Evolutionary conservation across 1,284 basidiomycete genomes (phyloP).

Genomic region (Fomitopsis betulina): DNA sequence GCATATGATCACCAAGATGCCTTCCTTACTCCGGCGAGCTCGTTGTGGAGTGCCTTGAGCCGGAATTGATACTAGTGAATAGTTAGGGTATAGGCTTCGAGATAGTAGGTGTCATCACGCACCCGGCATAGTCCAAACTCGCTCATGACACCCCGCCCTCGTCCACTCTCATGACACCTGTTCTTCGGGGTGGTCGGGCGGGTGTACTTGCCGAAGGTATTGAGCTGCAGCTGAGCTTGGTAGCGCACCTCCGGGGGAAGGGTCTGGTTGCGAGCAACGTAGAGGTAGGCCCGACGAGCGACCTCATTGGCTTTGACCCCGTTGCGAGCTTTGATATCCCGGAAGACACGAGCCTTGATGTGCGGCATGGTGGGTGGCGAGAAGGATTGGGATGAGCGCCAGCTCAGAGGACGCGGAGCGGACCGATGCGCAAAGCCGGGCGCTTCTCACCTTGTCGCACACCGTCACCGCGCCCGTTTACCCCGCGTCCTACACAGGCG

Average conservation of each 20-base stretch:
- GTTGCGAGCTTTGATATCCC: constrained; percentile 74
- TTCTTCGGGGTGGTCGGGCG: constrained; percentile 85
- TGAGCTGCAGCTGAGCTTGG: constrained; percentile 94
- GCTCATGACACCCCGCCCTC: constrained; percentile 82
- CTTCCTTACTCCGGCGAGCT: constrained; percentile 85
- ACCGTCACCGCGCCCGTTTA: constrained; percentile 7
- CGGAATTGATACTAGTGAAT: constrained; percentile 80
- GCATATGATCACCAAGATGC: constrained; percentile 63
- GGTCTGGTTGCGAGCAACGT: constrained; percentile 84
- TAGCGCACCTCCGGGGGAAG: constrained; percentile 85
- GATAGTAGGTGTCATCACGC: constrained; percentile 25
- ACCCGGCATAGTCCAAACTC: constrained; percentile 90
- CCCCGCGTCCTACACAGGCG: constrained; percentile 1
- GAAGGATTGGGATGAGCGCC: not conserved
- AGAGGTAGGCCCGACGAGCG: constrained; percentile 82
- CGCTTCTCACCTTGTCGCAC: not conserved
- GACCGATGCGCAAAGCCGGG: constrained; percentile 1
- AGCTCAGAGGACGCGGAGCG: not conserved
- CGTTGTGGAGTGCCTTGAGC: constrained; percentile 71
- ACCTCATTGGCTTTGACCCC: constrained; percentile 75
- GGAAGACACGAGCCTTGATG: constrained; percentile 54
- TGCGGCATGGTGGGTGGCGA: constrained; percentile 17
- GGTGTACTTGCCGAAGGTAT: constrained; percentile 80
- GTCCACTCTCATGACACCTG: constrained; percentile 80
- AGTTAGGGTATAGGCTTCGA: not conserved